Evolutionary conservation across 1,139 yeast species (phyloP).

Genomic region (Kodamaea derodonti): DNA sequence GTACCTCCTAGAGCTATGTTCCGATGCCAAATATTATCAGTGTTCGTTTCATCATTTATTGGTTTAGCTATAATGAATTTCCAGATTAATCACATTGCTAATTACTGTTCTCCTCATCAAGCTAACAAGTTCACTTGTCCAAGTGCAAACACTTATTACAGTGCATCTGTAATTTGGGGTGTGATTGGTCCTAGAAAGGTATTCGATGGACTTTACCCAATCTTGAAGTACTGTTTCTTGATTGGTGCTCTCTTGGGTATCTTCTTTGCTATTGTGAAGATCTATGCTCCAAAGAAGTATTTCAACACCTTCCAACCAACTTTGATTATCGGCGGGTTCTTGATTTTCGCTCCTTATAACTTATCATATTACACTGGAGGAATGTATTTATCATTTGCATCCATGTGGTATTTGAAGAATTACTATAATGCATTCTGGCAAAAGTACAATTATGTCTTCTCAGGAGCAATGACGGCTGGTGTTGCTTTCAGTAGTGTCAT

Average conservation of each 20-base stretch:
- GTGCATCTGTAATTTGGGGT: slow-evolving; percentile 65
- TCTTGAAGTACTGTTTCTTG: slow-evolving; percentile 48
- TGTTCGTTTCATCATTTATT: slow-evolving; percentile 41
- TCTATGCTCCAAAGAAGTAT: slow-evolving; percentile 14
- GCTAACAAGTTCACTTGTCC: slow-evolving; percentile 46
- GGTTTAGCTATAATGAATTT: slow-evolving; percentile 53
- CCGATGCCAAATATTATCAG: slow-evolving; percentile 52
- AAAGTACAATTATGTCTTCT: slow-evolving; percentile 18
- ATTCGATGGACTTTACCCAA: slow-evolving; percentile 46
- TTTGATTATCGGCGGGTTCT: slow-evolving; percentile 16
- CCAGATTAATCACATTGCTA: slow-evolving; percentile 44
- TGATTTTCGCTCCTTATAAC: slow-evolving; percentile 15
- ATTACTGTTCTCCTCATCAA: slow-evolving; percentile 44
- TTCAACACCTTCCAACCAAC: slow-evolving; percentile 17
- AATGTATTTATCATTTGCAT: slow-evolving; percentile 12
- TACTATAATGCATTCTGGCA: slow-evolving; percentile 16
- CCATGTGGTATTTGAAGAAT: slow-evolving; percentile 16
- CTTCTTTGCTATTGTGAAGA: slow-evolving; percentile 26
- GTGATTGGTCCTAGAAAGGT: slow-evolving; percentile 55
- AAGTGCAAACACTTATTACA: slow-evolving; percentile 42
- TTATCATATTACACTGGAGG: slow-evolving; percentile 16
- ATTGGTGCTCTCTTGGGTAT: slow-evolving; percentile 38
- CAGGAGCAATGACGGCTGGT: slow-evolving; percentile 18
- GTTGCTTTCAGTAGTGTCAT: slow-evolving; percentile 17
- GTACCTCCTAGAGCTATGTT: slow-evolving; percentile 61